Evolutionary conservation across 2,329 filamentous ascomycete species (phyloP).

Genomic region (Conoideocrella luteorostrata): DNA sequence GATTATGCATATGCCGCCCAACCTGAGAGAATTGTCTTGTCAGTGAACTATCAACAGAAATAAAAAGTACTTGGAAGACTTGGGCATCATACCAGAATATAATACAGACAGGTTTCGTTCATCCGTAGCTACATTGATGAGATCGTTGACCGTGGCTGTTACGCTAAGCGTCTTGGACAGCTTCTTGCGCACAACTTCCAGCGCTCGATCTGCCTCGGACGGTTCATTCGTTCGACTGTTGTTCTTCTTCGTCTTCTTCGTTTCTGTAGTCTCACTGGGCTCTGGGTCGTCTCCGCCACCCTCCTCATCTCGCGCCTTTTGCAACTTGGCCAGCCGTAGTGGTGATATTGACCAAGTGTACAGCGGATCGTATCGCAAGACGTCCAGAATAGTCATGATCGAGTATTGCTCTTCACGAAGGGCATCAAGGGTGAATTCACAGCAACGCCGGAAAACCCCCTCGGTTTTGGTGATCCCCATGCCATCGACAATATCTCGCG

Average conservation of each 20-base stretch:
- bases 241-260: slow-evolving; percentile 30
- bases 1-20: slow-evolving; percentile 41
- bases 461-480: slow-evolving; percentile 96
- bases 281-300: slow-evolving; percentile 28
- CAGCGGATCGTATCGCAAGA: slow-evolving; percentile 93
- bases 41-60: slow-evolving; percentile 14
- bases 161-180: slow-evolving; percentile 89
- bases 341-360: slow-evolving; percentile 91
- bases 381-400: slow-evolving; percentile 98
- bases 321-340: slow-evolving; percentile 56
- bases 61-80: too few relatives aligned
- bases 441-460: slow-evolving; percentile 94
- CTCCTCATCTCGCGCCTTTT: slow-evolving; percentile 51
- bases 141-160: slow-evolving; percentile 88
- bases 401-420: slow-evolving; percentile 91
- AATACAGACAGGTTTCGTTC: slow-evolving; percentile 86
- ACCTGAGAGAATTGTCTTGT: slow-evolving; percentile 22
- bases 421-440: slow-evolving; percentile 93
- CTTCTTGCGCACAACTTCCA: slow-evolving; percentile 94
- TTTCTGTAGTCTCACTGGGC: slow-evolving; percentile 31
- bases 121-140: slow-evolving; percentile 94
- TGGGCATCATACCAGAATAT: slow-evolving; percentile 65
- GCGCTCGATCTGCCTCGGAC: slow-evolving; percentile 79
- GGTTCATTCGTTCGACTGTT: slow-evolving; percentile 44
- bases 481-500: slow-evolving; percentile 89